Percentiles rank a stretch among this genome's conserved stretches.
Evolutionary conservation across 768 basidiomycete species (phyloP).

Genomic region (Lentinula raphanica): DNA sequence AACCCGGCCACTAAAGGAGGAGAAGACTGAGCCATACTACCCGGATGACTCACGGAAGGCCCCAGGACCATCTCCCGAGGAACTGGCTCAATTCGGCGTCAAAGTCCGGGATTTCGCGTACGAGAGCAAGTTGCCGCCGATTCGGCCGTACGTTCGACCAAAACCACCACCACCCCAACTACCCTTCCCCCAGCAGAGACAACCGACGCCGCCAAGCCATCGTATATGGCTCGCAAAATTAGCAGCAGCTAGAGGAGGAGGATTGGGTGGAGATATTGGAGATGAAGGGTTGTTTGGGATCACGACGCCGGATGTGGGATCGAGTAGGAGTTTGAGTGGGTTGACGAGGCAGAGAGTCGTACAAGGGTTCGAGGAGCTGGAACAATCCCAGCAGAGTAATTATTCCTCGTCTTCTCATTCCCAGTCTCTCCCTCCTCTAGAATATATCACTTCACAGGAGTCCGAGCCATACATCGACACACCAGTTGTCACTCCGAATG

Average conservation of each 20-base stretch:
- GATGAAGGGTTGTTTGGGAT: too few species aligned
- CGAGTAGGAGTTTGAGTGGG: not conserved
- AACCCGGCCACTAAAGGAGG: not conserved
- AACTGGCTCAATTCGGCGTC: not conserved
- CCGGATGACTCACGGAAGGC: not conserved
- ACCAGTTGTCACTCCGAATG: conserved; percentile 50
- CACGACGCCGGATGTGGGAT: too few species aligned
- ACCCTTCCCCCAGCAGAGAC: conserved; percentile 27
- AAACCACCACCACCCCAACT: conserved; percentile 32
- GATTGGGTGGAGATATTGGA: not conserved
- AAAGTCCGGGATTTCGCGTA: conserved; percentile 58
- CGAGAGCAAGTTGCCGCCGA: conserved; percentile 51
- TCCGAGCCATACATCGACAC: conserved; percentile 43
- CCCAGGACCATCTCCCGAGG: not conserved
- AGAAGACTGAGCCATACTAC: not conserved
- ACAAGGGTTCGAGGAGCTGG: conserved; percentile 8
- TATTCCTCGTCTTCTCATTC: conserved; percentile 8
- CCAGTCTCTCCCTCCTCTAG: conserved; percentile 19
- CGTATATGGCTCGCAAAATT: not conserved
- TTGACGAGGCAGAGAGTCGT: conserved; percentile 3
- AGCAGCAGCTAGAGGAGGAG: not conserved
- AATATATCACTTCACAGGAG: conserved; percentile 35
- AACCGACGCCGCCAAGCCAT: not conserved
- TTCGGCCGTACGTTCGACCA: conserved; percentile 43
- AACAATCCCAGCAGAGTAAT: not conserved